Base-by-base conservation (phyloP, 371 early-diverging fungal species). In the Choanephora cucurbitarum region DNA sequence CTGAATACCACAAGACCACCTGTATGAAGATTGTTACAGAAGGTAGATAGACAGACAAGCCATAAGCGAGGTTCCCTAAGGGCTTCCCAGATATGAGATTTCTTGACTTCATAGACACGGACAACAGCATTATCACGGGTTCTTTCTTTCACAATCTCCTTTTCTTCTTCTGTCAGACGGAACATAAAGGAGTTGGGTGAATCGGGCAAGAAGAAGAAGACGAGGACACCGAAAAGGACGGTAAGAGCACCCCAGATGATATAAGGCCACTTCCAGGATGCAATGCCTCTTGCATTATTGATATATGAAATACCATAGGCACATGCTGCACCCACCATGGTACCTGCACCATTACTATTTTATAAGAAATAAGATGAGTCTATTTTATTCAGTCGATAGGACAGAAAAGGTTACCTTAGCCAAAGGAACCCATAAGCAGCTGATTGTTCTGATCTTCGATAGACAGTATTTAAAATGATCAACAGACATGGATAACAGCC, bases 391-490 rank as follows among this genome's bases (percentile, higher is more conserved):
- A 28, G 28, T 28, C 7, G 28, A 28, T 28, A 5, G n/a, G n/a
- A n/a, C n/a, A n/a, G n/a, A n/a, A n/a, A 2, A 28, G 22, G 11
- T 34, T 17, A 44, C 37, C 37, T 37, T 37, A 52, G 28, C 55
- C 60, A 60, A 17, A 62, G 50, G 37, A 45, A 49, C n/a, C 49
- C 55, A 57, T 52, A 52, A 10, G 52, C 54, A n/a, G 49, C 57
- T 1, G 72, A 52, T 40, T 72, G 72, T 33, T 75, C 75, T 1
- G 61, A 54, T 24, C 72, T 67, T 31, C 75, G 66, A 47, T 74
- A 75, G 1, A 69, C 41, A 13, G 60, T 66, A 31, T 52, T 62
- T 3, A 72, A 15, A 11, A 75, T 55, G n/a, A 72, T 44, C 13
- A 60, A 53, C 1, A 75, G 31, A 23, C 54, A 62, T 2, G 71